phyloP scores from a whole-genome alignment of 2,329 filamentous ascomycete species.

The Hypoxylon sp. region DNA sequence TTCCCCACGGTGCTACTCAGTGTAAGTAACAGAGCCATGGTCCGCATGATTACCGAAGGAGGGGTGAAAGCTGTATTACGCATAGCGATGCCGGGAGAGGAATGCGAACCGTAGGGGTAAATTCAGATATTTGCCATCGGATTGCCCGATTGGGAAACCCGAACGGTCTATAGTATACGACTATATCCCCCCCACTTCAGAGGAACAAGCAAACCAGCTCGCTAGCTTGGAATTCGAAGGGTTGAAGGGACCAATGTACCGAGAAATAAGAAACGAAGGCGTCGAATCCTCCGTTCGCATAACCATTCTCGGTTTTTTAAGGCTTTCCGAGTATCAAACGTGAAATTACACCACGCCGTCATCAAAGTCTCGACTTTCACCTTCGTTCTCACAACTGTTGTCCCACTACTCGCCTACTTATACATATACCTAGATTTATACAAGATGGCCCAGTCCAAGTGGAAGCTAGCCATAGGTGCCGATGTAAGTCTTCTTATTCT shows the following conservation, averaged over 20 bases:
- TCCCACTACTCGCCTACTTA: background rate
- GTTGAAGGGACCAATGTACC: slow-evolving; percentile 17
- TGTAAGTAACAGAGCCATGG: slow-evolving; percentile 22
- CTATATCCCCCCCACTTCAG: slow-evolving; percentile 29
- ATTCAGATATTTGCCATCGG: slow-evolving; percentile 44
- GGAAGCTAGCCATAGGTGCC: slow-evolving; percentile 67
- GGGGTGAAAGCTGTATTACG: slow-evolving; percentile 30
- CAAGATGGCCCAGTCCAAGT: slow-evolving; percentile 61
- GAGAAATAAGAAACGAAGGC: slow-evolving; percentile 20
- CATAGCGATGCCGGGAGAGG: slow-evolving; percentile 37
- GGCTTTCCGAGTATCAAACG: slow-evolving; percentile 6
- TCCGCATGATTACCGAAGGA: slow-evolving; percentile 41
- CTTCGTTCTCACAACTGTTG: background rate
- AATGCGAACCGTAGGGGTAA: slow-evolving; percentile 36
- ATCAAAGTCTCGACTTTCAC: background rate
- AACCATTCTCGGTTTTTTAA: slow-evolving; percentile 21
- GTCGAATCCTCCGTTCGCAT: slow-evolving; percentile 20
- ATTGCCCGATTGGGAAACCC: slow-evolving; percentile 46
- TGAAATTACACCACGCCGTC: slow-evolving; percentile 18
- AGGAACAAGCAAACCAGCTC: slow-evolving; percentile 12
- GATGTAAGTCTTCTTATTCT: slow-evolving; percentile 59
- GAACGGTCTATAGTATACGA: slow-evolving; percentile 30
- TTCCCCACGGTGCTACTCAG: slow-evolving; percentile 35
- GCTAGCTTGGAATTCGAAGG: slow-evolving; percentile 11
- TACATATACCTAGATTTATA: background rate